These are phyloP conservation scores for Cercophora samala DNA, from an alignment of 495 filamentous ascomycete genomes.

Conservation along the genomic window DNA sequence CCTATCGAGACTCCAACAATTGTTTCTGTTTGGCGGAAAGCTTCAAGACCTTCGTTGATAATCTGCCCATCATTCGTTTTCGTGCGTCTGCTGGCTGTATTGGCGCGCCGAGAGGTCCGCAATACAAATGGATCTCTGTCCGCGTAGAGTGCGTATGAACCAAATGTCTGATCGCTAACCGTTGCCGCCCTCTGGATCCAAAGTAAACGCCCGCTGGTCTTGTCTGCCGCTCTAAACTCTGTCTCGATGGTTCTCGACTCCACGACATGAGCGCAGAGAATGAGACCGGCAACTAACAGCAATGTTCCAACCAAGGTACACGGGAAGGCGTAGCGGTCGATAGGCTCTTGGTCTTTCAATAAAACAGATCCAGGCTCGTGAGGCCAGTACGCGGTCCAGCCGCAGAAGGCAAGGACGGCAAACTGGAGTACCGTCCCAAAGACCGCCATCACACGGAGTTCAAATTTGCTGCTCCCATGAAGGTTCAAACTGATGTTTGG, in stretches of 20 bases:
- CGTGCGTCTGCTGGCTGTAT: no score
- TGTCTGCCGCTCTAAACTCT: neutral
- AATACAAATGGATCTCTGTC: neutral
- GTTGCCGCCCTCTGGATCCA: constrained; percentile 11
- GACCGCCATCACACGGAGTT: constrained; percentile 2
- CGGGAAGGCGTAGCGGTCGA: constrained; percentile 10
- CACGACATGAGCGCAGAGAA: constrained; percentile 9
- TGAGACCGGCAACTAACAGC: constrained; percentile 8
- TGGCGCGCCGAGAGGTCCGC: neutral
- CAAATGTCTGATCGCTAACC: constrained; percentile 13
- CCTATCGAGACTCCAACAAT: constrained; percentile 18
- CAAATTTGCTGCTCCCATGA: constrained; percentile 1
- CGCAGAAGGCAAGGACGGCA: constrained; percentile 7
- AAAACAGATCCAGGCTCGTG: neutral
- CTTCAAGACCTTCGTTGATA: neutral
- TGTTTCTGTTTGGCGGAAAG: constrained; percentile 12
- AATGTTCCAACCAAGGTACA: constrained; percentile 10
- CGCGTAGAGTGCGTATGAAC: constrained; percentile 7
- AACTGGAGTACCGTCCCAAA: constrained; percentile 9
- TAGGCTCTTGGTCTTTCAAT: neutral
- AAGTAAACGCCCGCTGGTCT: neutral
- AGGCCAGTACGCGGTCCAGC: constrained; percentile 1
- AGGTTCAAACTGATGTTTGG: constrained; percentile 13
- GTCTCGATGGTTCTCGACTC: constrained; percentile 9
- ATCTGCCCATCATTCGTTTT: neutral